Evolutionary conservation across 2,329 filamentous ascomycete genomes (phyloP).

Genomic region (Ilyonectria sp.): DNA sequence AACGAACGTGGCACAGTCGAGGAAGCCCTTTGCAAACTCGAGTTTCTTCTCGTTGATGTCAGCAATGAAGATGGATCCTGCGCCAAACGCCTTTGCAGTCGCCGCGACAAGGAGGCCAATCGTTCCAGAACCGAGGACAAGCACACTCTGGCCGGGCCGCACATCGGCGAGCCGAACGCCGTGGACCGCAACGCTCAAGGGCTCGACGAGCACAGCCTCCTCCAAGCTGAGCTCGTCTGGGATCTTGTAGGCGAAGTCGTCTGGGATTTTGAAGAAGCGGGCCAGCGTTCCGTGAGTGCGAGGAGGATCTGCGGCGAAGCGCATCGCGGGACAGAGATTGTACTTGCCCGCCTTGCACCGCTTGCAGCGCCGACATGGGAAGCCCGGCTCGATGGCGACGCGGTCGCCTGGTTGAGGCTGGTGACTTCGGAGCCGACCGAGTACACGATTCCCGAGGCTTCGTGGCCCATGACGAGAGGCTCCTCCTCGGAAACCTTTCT

Average conservation of each 20-base stretch:
- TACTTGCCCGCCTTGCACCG: constrained; percentile 87
- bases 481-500: constrained; percentile 83
- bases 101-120: constrained; percentile 90
- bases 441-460: constrained; percentile 82
- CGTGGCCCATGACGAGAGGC: constrained; percentile 82
- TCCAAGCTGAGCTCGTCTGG: constrained; percentile 82
- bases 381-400: constrained; percentile 92
- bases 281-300: constrained; percentile 85
- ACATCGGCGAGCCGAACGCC: constrained; percentile 81
- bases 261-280: constrained; percentile 85
- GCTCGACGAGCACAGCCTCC: constrained; percentile 92
- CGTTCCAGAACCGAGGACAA: constrained; percentile 89
- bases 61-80: constrained; percentile 63
- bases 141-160: constrained; percentile 81
- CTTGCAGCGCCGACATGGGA: constrained; percentile 84
- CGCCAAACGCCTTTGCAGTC: constrained; percentile 86
- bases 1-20: constrained; percentile 25
- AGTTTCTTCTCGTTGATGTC: constrained; percentile 41
- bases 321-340: constrained; percentile 90
- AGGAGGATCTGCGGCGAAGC: constrained; percentile 94
- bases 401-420: constrained; percentile 79
- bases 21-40: constrained; percentile 32
- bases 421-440: constrained; percentile 76
- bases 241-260: constrained; percentile 94
- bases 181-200: constrained; percentile 87